Percentiles rank a stretch among this genome's conserved stretches.
Conservation (phyloP, 148 eudicot genomes). For the Arctostaphylos glauca region DNA sequence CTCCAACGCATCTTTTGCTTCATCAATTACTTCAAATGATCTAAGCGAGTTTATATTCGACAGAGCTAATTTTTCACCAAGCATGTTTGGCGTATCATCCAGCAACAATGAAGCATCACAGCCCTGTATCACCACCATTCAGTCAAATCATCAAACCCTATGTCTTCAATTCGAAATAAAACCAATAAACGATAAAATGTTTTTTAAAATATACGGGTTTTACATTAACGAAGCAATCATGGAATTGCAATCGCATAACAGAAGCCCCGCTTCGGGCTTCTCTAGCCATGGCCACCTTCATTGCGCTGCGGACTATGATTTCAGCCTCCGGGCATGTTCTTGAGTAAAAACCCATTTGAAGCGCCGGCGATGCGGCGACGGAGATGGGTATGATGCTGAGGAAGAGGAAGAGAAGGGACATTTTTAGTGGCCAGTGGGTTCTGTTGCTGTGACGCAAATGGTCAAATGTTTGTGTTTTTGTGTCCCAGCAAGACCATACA, state of each 20-base stretch:
- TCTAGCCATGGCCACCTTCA: slow-evolving; percentile 56
- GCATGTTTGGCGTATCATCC: slow-evolving; percentile 79
- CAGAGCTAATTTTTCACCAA: slow-evolving; percentile 70
- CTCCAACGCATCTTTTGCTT: slow-evolving; percentile 66
- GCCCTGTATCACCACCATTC: slow-evolving; percentile 42
- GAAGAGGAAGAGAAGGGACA: slow-evolving; percentile 33
- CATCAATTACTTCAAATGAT: slow-evolving; percentile 79
- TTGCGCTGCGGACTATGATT: slow-evolving; percentile 39
- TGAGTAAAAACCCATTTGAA: slow-evolving; percentile 57
- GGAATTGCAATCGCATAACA: slow-evolving; percentile 92
- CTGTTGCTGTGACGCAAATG: not conserved
- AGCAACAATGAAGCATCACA: slow-evolving; percentile 90
- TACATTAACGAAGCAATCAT: slow-evolving; percentile 93
- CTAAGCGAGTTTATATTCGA: slow-evolving; percentile 78
- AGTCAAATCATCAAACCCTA: not conserved
- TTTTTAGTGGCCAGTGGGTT: slow-evolving; percentile 12
- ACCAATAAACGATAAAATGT: not conserved
- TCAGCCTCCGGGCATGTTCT: slow-evolving; percentile 71
- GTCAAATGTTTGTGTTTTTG: not conserved
- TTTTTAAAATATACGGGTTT: not conserved
- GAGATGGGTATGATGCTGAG: slow-evolving; percentile 28
- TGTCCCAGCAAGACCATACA: too few relatives aligned
- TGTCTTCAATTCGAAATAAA: not conserved
- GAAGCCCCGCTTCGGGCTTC: slow-evolving; percentile 76
- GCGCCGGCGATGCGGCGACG: slow-evolving; percentile 23